Evolutionary conservation across 805 yeast species (phyloP).

Genomic region (Metschnikowia peoriensis): DNA sequence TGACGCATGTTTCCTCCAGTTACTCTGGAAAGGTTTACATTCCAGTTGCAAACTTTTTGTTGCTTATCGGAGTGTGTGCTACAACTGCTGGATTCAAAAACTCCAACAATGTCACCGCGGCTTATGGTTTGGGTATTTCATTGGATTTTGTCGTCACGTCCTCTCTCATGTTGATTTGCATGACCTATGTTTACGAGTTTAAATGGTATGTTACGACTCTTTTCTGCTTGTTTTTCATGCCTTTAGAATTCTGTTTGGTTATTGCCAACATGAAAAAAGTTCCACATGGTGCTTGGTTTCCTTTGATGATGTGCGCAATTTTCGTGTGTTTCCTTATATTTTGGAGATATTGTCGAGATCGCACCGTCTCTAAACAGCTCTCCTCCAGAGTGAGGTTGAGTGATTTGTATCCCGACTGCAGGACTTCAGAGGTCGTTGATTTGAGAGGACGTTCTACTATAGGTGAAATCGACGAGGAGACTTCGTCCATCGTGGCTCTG

Average conservation of each 20-base stretch:
- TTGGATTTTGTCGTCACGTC: slow-evolving; percentile 56
- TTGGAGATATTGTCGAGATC: slow-evolving; percentile 50
- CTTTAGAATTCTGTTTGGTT: slow-evolving; percentile 47
- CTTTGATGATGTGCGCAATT: slow-evolving; percentile 45
- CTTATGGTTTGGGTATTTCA: slow-evolving; percentile 59
- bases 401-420: slow-evolving; percentile 32
- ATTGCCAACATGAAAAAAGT: slow-evolving; percentile 51
- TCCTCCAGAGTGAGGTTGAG: slow-evolving; percentile 31
- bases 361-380: slow-evolving; percentile 39
- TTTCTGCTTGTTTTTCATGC: slow-evolving; percentile 40
- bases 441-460: slow-evolving; percentile 10
- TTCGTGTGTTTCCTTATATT: slow-evolving; percentile 35
- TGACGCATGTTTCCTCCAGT: slow-evolving; percentile 45
- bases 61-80: slow-evolving; percentile 50
- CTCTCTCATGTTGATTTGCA: slow-evolving; percentile 41
- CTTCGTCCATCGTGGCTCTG: not conserved
- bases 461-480: not conserved
- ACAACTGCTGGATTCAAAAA: slow-evolving; percentile 54
- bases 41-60: slow-evolving; percentile 48
- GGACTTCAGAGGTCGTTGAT: slow-evolving; percentile 19
- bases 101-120: slow-evolving; percentile 52
- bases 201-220: slow-evolving; percentile 33
- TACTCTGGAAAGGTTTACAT: slow-evolving; percentile 53
- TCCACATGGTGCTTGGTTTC: slow-evolving; percentile 63
- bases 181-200: slow-evolving; percentile 45